Conservation (phyloP, 2,329 filamentous ascomycete genomes). For the Talaromyces sp. region DNA sequence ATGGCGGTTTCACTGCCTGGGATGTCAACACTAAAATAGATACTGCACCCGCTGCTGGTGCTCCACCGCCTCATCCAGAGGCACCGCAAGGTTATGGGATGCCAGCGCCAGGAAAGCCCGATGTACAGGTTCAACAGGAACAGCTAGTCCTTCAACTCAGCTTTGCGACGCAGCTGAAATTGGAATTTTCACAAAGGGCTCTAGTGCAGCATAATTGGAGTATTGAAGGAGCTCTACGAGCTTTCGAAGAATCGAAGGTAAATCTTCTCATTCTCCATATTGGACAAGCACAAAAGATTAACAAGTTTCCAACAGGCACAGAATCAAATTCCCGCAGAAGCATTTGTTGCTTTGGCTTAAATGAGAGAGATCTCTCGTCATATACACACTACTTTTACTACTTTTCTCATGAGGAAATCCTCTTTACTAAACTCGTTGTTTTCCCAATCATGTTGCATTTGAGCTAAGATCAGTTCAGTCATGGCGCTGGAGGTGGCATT, state of each 20-base stretch:
- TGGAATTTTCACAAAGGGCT: slow-evolving; percentile 75
- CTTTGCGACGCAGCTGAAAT: slow-evolving; percentile 73
- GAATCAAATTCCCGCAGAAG: slow-evolving; percentile 48
- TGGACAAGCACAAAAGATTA: slow-evolving; percentile 19
- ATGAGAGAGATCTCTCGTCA: not conserved
- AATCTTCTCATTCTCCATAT: not conserved
- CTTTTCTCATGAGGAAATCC: not conserved
- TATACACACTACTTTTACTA: no score
- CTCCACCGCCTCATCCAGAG: slow-evolving; percentile 26
- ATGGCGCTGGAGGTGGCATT: not conserved
- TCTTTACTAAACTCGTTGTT: not conserved
- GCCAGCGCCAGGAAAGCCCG: slow-evolving; percentile 42
- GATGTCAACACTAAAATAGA: slow-evolving; percentile 37
- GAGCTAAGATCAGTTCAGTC: not conserved
- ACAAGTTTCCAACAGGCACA: slow-evolving; percentile 29
- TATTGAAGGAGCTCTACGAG: slow-evolving; percentile 66
- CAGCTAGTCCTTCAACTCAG: slow-evolving; percentile 69
- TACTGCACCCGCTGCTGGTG: slow-evolving; percentile 27
- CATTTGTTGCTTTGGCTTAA: slow-evolving; percentile 36
- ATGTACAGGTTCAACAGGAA: slow-evolving; percentile 58
- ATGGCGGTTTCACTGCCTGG: slow-evolving; percentile 55
- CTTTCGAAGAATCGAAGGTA: slow-evolving; percentile 75
- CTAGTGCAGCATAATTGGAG: slow-evolving; percentile 77
- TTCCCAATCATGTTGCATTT: not conserved
- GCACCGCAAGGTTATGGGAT: slow-evolving; percentile 40